Evolutionary conservation across 2,329 filamentous ascomycete genomes (phyloP).

Genomic region (Didymella sp.): DNA sequence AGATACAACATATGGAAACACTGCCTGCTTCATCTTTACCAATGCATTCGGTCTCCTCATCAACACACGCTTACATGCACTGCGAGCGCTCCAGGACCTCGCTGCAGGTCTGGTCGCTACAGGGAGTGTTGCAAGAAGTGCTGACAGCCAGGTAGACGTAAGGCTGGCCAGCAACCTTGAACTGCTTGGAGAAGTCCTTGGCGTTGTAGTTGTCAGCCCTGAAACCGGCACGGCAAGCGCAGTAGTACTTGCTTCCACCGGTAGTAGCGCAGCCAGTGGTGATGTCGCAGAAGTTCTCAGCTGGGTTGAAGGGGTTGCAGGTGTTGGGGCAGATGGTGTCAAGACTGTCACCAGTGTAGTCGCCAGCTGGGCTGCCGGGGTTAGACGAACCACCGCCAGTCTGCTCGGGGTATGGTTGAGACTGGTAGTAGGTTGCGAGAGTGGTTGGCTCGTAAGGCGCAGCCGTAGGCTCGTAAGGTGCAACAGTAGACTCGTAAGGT

Average conservation of each 20-base stretch:
- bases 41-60: background rate
- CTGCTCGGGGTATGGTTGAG: conserved; percentile 1
- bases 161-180: conserved; percentile 32
- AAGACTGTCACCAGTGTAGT: conserved; percentile 31
- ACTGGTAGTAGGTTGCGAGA: conserved; percentile 7
- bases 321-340: conserved; percentile 30
- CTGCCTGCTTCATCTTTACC: background rate
- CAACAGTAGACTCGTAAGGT: conserved; percentile 7
- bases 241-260: conserved; percentile 37
- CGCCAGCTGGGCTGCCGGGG: conserved; percentile 13
- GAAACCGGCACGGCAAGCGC: conserved; percentile 40
- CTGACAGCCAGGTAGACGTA: conserved; percentile 36
- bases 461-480: background rate
- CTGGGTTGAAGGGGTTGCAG: conserved; percentile 36
- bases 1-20: conserved; percentile 3
- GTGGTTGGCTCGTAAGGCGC: conserved; percentile 8
- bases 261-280: conserved; percentile 33
- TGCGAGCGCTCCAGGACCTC: conserved; percentile 32
- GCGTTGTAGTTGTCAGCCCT: conserved; percentile 26
- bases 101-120: conserved; percentile 29
- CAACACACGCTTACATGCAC: conserved; percentile 24
- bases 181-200: conserved; percentile 40
- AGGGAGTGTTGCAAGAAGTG: conserved; percentile 33
- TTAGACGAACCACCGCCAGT: conserved; percentile 6
- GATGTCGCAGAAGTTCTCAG: conserved; percentile 36